phyloP scores from a whole-genome alignment of 2,329 filamentous ascomycete species.

The Alternaria conjuncta region DNA sequence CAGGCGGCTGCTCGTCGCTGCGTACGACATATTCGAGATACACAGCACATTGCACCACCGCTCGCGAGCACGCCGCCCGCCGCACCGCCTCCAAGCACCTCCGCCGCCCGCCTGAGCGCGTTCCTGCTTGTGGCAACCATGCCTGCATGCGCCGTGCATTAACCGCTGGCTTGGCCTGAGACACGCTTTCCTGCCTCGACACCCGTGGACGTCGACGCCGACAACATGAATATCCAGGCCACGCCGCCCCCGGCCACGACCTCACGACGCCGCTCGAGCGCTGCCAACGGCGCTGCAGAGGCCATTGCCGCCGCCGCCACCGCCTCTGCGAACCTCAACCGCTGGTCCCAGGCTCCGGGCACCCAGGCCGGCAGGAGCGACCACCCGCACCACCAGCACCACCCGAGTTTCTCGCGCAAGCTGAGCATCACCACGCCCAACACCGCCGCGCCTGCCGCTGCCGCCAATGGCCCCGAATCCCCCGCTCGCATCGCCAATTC shows the following conservation, averaged over 20 bases:
- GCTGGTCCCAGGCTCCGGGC: conserved; percentile 64
- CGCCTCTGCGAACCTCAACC: conserved; percentile 59
- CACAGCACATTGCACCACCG: conserved; percentile 12
- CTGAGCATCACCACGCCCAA: conserved; percentile 48
- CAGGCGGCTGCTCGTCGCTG: background rate
- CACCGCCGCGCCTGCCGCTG: conserved; percentile 23
- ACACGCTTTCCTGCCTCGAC: conserved; percentile 23
- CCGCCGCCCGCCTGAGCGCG: conserved; percentile 19
- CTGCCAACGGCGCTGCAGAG: conserved; percentile 49
- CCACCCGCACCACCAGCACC: conserved; percentile 35
- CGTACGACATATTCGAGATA: conserved; percentile 1
- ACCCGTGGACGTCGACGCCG: conserved; percentile 1
- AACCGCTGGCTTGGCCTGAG: conserved; percentile 37
- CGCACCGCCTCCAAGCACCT: conserved; percentile 1
- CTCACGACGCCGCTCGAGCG: conserved; percentile 50
- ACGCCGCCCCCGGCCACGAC: conserved; percentile 33
- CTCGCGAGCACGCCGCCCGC: conserved; percentile 5
- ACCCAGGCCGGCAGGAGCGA: conserved; percentile 43
- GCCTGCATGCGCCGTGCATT: conserved; percentile 34
- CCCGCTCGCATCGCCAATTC: conserved; percentile 33
- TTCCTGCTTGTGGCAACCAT: conserved; percentile 36
- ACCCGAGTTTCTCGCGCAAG: conserved; percentile 45
- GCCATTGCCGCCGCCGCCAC: conserved; percentile 47
- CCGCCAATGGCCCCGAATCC: conserved; percentile 45
- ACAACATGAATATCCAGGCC: conserved; percentile 36